A percentile compares a stretch with the other conserved stretches of the same genome.
Evolutionary conservation across 2,329 filamentous ascomycete species (phyloP).

Genomic region (Cadophora luteo-olivacea): DNA sequence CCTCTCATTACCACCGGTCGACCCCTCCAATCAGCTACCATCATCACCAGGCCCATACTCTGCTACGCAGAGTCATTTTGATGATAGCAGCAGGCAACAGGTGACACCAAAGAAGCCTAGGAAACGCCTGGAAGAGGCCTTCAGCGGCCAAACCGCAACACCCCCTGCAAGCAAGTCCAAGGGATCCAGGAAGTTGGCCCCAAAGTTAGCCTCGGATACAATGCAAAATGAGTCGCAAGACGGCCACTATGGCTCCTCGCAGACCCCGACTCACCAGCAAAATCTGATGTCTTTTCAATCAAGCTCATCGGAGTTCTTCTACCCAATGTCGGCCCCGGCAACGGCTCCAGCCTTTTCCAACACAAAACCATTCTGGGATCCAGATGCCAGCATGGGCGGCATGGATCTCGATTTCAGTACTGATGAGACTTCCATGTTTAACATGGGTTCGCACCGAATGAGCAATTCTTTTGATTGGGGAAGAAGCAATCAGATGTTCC

Average conservation of each 20-base stretch:
- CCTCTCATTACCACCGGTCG: slow-evolving; percentile 63
- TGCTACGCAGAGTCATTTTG: slow-evolving; percentile 34
- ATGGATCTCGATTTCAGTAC: slow-evolving; percentile 67
- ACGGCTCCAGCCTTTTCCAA: slow-evolving; percentile 53
- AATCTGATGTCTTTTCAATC: slow-evolving; percentile 58
- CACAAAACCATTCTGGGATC: slow-evolving; percentile 61
- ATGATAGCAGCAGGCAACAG: slow-evolving; percentile 40
- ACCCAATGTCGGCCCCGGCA: slow-evolving; percentile 64
- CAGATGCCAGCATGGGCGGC: slow-evolving; percentile 55
- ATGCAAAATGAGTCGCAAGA: slow-evolving; percentile 43
- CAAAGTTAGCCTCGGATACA: slow-evolving; percentile 42
- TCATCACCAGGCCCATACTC: slow-evolving; percentile 59
- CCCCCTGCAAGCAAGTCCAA: slow-evolving; percentile 65
- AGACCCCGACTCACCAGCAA: slow-evolving; percentile 47
- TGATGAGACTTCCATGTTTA: slow-evolving; percentile 44
- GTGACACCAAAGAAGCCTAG: slow-evolving; percentile 50
- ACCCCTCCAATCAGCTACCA: slow-evolving; percentile 61
- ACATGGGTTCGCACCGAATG: slow-evolving; percentile 49
- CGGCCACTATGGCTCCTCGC: slow-evolving; percentile 39
- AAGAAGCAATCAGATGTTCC: slow-evolving; percentile 61
- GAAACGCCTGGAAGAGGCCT: slow-evolving; percentile 45
- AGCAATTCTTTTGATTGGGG: slow-evolving; percentile 64
- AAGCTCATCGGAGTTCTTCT: slow-evolving; percentile 63
- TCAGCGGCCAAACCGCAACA: slow-evolving; percentile 59
- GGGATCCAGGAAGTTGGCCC: slow-evolving; percentile 60